Percentiles rank a stretch among this genome's conserved stretches.
Conservation (phyloP, 768 basidiomycete genomes). For the Symmetrospora coprosmae region DNA sequence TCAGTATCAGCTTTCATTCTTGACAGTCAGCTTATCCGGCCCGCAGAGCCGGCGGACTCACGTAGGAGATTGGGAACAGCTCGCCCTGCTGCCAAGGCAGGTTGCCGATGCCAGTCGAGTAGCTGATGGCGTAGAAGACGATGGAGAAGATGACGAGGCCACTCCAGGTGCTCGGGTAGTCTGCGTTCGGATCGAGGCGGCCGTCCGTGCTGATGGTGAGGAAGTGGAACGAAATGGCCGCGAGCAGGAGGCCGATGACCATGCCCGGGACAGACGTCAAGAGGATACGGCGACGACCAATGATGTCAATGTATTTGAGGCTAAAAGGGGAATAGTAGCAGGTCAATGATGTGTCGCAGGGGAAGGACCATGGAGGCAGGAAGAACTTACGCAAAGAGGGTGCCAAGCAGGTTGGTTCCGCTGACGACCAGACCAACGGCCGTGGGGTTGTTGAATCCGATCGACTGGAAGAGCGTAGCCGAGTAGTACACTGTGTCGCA, state of each 20-base stretch:
- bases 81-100: conserved; percentile 74
- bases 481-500: conserved; percentile 42
- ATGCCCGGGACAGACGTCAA: conserved; percentile 58
- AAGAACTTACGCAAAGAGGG: conserved; percentile 43
- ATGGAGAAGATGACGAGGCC: conserved; percentile 60
- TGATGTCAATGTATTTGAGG: conserved; percentile 46
- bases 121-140: conserved; percentile 68
- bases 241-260: conserved; percentile 50
- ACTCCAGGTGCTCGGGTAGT: conserved; percentile 52
- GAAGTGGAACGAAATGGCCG: conserved; percentile 33
- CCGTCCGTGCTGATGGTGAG: conserved; percentile 52
- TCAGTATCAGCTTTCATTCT: conserved; percentile 38
- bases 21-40: too few relatives aligned
- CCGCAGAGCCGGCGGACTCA: not conserved
- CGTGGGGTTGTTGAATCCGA: conserved; percentile 69
- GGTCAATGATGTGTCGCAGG: not conserved
- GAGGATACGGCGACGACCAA: conserved; percentile 59
- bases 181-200: conserved; percentile 47
- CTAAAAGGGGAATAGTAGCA: too few relatives aligned
- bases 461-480: conserved; percentile 61
- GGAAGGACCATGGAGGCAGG: not conserved
- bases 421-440: conserved; percentile 66
- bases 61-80: conserved; percentile 54
- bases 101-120: conserved; percentile 42
- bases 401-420: conserved; percentile 64